Evolutionary conservation across 116 monocot species (phyloP), one percentile per base, ranked within the genome.

Genomic region (Phalaenopsis hybrid): DNA sequence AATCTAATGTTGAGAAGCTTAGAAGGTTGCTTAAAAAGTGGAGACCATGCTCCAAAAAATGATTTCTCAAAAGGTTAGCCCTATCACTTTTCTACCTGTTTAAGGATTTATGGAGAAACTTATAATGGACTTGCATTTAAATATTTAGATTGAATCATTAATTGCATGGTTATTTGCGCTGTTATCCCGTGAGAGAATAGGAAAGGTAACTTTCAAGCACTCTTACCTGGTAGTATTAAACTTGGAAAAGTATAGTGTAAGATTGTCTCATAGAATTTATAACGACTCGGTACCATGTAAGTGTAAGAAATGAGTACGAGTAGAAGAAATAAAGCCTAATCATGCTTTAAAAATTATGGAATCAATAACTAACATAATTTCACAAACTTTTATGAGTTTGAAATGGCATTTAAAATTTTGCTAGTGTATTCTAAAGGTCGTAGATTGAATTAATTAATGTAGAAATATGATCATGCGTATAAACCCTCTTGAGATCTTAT

Each of bases 1-100:
- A 80, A 84, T 79, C 55, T 31, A 51, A 88, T 87, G 85, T 74
- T 92, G 75, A 51, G 13, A 51, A 77, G 51, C 12, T 50, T 77
- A 51, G 51, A 77, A 63, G 21, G 25, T 63, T 63, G 63, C 63
- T 63, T 21, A 63, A 63, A 63, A 63, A 21, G 63, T 63, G 63
- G 25, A 21, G 21, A 63, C 20, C 23, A 63, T 23, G 6, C 5
- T 21, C 25, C 25, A 63, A 63, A 63, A 63, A 63, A 7, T 63
- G 63, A 23, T 23, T 21, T 63, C 63, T 63, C 23, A 63, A 7
- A 23, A 63, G 63, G 63, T 63, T 63, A 63, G 20, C 55, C 15
- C 15, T 55, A 1, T 55, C 55, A 13, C 63, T 21, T 21, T 63
- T 63, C 63, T 63, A 23, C 63, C 63, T 8, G 5, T 20, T 58